Conservation (phyloP, 2,329 filamentous ascomycete species). For the Sarocladiaceae sp. region DNA sequence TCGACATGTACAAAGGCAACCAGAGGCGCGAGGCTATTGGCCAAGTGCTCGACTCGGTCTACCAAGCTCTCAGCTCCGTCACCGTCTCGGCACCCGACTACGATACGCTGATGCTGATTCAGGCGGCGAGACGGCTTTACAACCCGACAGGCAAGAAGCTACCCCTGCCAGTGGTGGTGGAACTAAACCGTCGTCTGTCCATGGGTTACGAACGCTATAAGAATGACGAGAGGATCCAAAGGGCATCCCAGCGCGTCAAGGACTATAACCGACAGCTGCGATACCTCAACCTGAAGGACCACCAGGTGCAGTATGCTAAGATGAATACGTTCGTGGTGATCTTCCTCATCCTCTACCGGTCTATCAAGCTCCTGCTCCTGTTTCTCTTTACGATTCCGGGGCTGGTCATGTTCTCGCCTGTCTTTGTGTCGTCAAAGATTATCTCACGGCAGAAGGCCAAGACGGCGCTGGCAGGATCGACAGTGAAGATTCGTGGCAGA, state of each 20-base stretch:
- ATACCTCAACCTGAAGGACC: conserved; percentile 81
- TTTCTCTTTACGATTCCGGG: conserved; percentile 80
- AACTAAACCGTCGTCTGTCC: conserved; percentile 85
- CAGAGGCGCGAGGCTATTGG: conserved; percentile 83
- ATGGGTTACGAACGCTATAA: conserved; percentile 91
- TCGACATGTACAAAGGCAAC: conserved; percentile 77
- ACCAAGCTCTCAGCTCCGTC: conserved; percentile 77
- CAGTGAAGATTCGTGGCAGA: conserved; percentile 79
- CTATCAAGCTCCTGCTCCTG: conserved; percentile 70
- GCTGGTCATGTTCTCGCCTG: conserved; percentile 77
- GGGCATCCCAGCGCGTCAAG: conserved; percentile 67
- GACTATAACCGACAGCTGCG: conserved; percentile 83
- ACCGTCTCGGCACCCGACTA: conserved; percentile 92
- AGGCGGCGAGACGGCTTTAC: conserved; percentile 87
- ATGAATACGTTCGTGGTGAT: conserved; percentile 73
- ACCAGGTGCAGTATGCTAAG: conserved; percentile 88
- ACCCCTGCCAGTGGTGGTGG: conserved; percentile 84
- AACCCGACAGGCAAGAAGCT: conserved; percentile 92
- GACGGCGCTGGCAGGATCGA: conserved; percentile 76
- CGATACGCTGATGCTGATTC: conserved; percentile 93
- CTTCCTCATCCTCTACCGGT: conserved; percentile 69
- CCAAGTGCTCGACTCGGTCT: conserved; percentile 76
- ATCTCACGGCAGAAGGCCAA: conserved; percentile 78
- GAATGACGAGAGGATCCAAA: conserved; percentile 75
- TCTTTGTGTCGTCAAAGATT: conserved; percentile 77